Evolutionary conservation across 768 basidiomycete genomes (phyloP), one percentile per base, ranked within the genome.

Genomic region (Sporobolomyces phaffii): DNA sequence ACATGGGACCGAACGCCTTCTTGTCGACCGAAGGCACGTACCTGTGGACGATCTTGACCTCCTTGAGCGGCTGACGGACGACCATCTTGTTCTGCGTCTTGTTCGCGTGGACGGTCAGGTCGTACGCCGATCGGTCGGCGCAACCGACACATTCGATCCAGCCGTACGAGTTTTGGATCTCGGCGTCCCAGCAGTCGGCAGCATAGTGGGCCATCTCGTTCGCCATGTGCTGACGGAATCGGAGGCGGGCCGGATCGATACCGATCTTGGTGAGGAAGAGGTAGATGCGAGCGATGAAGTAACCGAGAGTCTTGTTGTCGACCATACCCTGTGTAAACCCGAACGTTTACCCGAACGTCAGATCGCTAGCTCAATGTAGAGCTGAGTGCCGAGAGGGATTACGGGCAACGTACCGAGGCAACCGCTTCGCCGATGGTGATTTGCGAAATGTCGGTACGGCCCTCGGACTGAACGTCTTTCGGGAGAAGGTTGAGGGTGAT

Each of bases 191-290:
- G 79, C 96, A 99, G 79, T 98, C 94, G 43, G 91, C 85, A 60
- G 96, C 94, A 77, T 99, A 99, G 78, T 98, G 96, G 1, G 96
- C 96, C 94, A 98, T 98, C 81, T 98, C 96, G 79, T 98, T 99
- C 41, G 80, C 83, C 96, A 98, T 98, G 78, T 99, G 96, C 76
- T 99, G 96, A 38, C 96, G 83, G 84, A 97, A 98, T 58, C 96
- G 85, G 69, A 97, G 81, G 11, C 91, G 84, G 51, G 76, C 69
- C 18, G 87, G 86, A 80, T 93, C 82, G 78, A 99, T 87, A 66
- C 94, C 96, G 75, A 98, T 90, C 79, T 88, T 88, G 72, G 86
- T 74, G 56, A 98, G 82, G 83, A 93, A 98, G 68, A 86, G 85
- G 78, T 87, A 85, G 75, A 96, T 93, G 59, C 94, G 85, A 51